Conservation (phyloP, 108 stramenopile genomes). For the Mediolabrus comicus region DNA sequence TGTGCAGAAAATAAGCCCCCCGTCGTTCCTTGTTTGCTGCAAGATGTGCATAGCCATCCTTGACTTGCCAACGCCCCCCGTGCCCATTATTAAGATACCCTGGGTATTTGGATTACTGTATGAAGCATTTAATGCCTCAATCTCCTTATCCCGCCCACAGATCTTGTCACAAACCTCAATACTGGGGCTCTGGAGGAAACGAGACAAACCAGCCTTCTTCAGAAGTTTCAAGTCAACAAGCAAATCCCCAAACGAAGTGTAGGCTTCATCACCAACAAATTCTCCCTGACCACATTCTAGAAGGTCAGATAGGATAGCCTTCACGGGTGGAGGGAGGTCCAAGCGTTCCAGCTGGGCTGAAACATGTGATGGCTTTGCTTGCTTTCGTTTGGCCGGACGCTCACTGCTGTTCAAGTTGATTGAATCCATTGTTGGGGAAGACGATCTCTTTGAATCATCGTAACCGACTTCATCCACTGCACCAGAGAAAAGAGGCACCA, state of each 20-base stretch:
- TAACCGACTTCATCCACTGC: not conserved
- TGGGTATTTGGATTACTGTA: not conserved
- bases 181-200: constrained; percentile 16
- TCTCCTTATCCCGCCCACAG: constrained; percentile 25
- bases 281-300: constrained; percentile 20
- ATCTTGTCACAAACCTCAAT: constrained; percentile 10
- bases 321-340: not conserved
- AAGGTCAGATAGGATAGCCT: constrained; percentile 2
- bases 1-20: constrained; percentile 13
- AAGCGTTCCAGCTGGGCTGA: not conserved
- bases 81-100: constrained; percentile 16
- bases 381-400: not conserved
- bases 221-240: constrained; percentile 13
- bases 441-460: not conserved
- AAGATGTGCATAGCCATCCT: constrained; percentile 5
- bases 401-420: not conserved
- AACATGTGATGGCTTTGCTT: not conserved
- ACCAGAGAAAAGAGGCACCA: constrained; percentile 6
- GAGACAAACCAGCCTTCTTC: constrained; percentile 11
- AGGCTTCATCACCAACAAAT: constrained; percentile 15
- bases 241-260: constrained; percentile 17
- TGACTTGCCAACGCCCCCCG: constrained; percentile 29
- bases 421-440: not conserved
- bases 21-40: not conserved
- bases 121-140: constrained; percentile 1